These are phyloP conservation scores for Xerophyta viscosa DNA, from an alignment of 106 monocot genomes.

Conservation along the genomic window DNA sequence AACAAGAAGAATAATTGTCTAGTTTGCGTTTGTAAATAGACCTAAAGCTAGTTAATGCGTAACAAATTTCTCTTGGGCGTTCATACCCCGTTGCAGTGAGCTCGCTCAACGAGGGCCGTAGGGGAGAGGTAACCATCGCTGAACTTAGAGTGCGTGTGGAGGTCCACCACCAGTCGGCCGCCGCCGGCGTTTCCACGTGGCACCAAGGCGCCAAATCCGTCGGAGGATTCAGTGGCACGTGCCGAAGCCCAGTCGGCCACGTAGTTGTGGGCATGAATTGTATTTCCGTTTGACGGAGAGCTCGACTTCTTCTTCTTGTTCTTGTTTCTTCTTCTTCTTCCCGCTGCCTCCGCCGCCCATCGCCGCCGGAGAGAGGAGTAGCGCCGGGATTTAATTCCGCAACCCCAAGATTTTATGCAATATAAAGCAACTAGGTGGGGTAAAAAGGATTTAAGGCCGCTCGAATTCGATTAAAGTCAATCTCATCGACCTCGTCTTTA, in stretches of 20 bases:
- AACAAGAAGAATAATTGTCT: background rate
- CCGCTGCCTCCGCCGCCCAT: background rate
- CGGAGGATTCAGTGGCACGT: background rate
- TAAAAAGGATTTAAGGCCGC: no score
- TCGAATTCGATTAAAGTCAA: no score
- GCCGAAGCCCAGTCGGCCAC: conserved; percentile 19
- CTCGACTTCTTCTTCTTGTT: conserved; percentile 11
- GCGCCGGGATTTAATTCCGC: no score
- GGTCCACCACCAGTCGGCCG: conserved; percentile 16
- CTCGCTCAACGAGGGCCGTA: conserved; percentile 29
- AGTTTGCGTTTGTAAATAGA: no score
- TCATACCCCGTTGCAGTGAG: conserved; percentile 27
- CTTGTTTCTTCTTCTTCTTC: conserved; percentile 17
- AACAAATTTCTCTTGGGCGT: background rate
- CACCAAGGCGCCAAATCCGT: background rate
- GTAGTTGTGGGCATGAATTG: conserved; percentile 4
- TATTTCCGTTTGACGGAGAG: conserved; percentile 3
- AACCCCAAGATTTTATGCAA: no score
- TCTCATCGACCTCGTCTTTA: no score
- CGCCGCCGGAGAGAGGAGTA: no score
- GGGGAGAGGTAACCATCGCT: conserved; percentile 44
- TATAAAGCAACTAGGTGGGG: no score
- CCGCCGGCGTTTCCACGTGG: background rate
- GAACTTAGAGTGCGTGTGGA: conserved; percentile 29
- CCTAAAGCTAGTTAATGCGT: background rate